Evolutionary conservation across 306 rosid genomes (phyloP).

Genomic region (Notholithocarpus densiflorus): DNA sequence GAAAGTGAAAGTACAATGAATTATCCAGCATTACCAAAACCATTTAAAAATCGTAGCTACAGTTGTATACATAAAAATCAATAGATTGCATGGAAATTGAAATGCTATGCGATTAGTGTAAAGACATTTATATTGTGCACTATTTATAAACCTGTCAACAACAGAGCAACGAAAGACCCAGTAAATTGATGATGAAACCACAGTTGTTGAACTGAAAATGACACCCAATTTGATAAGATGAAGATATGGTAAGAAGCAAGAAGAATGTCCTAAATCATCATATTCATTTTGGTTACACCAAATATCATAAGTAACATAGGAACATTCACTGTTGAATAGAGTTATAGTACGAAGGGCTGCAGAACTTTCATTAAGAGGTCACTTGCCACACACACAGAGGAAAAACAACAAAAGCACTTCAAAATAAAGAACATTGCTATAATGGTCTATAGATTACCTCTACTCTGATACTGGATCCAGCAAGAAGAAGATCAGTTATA

Average conservation of each 20-base stretch:
- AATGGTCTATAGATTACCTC: slow-evolving; percentile 52
- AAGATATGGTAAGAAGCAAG: neutral
- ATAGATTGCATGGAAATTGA: neutral
- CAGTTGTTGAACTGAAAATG: neutral
- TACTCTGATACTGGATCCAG: slow-evolving; percentile 68
- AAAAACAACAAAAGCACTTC: no score
- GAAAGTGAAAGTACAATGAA: neutral
- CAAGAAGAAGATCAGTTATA: slow-evolving; percentile 76
- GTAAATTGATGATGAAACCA: neutral
- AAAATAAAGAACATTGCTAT: neutral
- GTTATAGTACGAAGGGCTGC: neutral
- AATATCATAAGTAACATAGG: neutral
- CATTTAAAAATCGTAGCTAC: neutral
- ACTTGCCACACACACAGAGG: no score
- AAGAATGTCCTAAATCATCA: neutral
- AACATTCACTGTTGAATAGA: neutral
- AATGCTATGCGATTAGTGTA: neutral
- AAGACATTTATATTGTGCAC: neutral
- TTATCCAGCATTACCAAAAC: neutral
- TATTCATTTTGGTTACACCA: neutral
- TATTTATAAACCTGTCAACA: neutral
- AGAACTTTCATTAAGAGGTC: no score
- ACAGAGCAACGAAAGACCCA: neutral
- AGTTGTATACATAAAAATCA: neutral
- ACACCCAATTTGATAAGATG: neutral